Conservation (phyloP, 164 flowering plant species). For the Cinnamomum chago region DNA sequence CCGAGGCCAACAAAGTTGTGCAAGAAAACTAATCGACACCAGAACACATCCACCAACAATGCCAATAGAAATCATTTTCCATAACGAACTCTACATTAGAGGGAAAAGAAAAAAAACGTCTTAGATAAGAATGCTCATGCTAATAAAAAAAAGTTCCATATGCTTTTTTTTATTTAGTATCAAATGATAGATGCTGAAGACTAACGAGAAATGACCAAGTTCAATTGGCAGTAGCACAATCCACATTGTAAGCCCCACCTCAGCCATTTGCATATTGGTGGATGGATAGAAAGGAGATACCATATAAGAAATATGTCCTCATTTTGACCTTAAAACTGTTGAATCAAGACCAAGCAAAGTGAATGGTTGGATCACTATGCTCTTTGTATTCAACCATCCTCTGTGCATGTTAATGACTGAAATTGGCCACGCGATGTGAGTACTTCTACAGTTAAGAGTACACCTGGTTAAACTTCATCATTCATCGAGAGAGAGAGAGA, state of each 20-base stretch:
- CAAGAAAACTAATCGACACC: constrained; percentile 34
- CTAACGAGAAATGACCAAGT: neutral
- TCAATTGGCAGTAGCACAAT: neutral
- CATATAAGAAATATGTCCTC: no score
- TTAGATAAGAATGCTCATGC: neutral
- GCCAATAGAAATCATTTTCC: constrained; percentile 34
- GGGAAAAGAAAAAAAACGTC: constrained; percentile 5
- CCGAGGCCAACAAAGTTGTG: constrained; percentile 39
- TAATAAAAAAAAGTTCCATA: neutral
- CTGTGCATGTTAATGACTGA: no score
- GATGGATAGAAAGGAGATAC: no score
- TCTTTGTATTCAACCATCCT: no score
- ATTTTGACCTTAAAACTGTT: no score
- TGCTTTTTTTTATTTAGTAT: no score
- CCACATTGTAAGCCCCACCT: neutral
- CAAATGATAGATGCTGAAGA: neutral
- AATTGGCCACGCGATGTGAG: no score
- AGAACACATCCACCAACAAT: constrained; percentile 58
- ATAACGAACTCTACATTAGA: constrained; percentile 49
- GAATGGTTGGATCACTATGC: no score
- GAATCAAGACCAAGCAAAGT: no score
- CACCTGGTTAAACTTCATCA: no score
- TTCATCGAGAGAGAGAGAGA: no score
- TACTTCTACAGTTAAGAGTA: no score
- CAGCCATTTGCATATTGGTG: neutral